Evolutionary conservation across 352 stramenopile species (phyloP).

Genomic region (Phytophthora rubi): DNA sequence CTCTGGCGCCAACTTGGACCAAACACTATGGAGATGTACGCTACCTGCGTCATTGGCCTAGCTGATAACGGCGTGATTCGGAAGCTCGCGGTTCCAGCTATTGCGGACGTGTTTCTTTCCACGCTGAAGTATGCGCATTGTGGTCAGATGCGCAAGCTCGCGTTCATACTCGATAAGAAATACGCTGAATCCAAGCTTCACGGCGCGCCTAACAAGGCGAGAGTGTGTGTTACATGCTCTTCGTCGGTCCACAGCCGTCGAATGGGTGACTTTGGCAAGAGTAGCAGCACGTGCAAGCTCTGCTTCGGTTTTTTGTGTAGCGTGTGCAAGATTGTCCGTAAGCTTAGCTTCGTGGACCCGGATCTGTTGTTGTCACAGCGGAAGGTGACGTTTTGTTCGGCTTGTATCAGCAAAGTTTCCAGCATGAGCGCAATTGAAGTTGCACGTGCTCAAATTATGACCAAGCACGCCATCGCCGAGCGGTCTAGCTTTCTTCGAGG

Average conservation of each 20-base stretch:
- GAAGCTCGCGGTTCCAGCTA: slow-evolving; percentile 11
- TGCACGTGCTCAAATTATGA: slow-evolving; percentile 18
- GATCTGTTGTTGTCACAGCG: background rate
- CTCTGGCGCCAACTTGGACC: slow-evolving; percentile 17
- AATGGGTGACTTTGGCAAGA: background rate
- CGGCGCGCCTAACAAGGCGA: background rate
- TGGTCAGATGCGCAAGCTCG: slow-evolving; percentile 7
- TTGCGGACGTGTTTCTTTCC: slow-evolving; percentile 17
- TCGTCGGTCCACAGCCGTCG: background rate
- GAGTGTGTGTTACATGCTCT: background rate
- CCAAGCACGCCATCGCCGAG: background rate
- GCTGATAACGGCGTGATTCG: slow-evolving; percentile 8
- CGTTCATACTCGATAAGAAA: background rate
- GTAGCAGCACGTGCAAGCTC: background rate
- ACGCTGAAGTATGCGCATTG: slow-evolving; percentile 15
- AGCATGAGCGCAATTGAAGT: slow-evolving; percentile 33
- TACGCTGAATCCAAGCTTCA: background rate
- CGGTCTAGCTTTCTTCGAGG: slow-evolving; percentile 17
- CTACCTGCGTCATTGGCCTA: slow-evolving; percentile 15
- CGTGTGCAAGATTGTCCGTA: background rate
- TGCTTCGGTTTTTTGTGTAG: background rate
- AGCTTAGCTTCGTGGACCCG: background rate
- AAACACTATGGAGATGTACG: slow-evolving; percentile 16
- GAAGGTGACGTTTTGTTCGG: slow-evolving; percentile 25
- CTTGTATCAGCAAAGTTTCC: slow-evolving; percentile 38